These are phyloP conservation scores for Apiospora kogelbergensis DNA, from an alignment of 2,329 filamentous ascomycete genomes.

Conservation along the genomic window DNA sequence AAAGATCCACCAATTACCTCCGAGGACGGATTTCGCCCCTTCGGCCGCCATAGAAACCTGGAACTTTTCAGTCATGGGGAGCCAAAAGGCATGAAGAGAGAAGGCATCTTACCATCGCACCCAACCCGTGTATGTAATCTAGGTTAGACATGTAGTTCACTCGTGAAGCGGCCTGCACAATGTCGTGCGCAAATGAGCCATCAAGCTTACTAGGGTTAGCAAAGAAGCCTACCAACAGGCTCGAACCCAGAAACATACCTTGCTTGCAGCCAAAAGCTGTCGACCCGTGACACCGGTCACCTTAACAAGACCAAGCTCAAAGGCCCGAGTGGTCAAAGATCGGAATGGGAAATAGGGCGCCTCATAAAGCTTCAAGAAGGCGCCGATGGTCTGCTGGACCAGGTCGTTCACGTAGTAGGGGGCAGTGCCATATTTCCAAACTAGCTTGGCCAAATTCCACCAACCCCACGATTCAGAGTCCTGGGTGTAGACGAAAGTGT, in stretches of 20 bases:
- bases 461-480: slow-evolving; percentile 62
- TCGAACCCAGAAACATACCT: slow-evolving; percentile 35
- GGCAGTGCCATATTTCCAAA: slow-evolving; percentile 83
- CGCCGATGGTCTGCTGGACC: slow-evolving; percentile 68
- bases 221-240: not conserved
- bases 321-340: slow-evolving; percentile 68
- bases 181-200: slow-evolving; percentile 68
- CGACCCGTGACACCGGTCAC: slow-evolving; percentile 71
- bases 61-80: not conserved
- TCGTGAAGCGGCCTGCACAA: slow-evolving; percentile 86
- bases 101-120: slow-evolving; percentile 64
- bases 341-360: slow-evolving; percentile 80
- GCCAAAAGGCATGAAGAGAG: not conserved
- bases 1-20: slow-evolving; percentile 96
- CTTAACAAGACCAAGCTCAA: slow-evolving; percentile 65
- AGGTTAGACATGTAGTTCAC: slow-evolving; percentile 96
- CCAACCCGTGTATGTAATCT: slow-evolving; percentile 80
- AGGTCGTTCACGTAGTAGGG: slow-evolving; percentile 73
- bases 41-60: slow-evolving; percentile 84
- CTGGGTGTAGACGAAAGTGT: slow-evolving; percentile 68
- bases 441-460: slow-evolving; percentile 77
- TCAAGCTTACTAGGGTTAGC: slow-evolving; percentile 47
- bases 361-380: slow-evolving; percentile 79
- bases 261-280: slow-evolving; percentile 68
- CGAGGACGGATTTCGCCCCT: slow-evolving; percentile 74